Base-by-base conservation (phyloP, 1,284 basidiomycete genomes). In the Amylostereum chailletii region DNA sequence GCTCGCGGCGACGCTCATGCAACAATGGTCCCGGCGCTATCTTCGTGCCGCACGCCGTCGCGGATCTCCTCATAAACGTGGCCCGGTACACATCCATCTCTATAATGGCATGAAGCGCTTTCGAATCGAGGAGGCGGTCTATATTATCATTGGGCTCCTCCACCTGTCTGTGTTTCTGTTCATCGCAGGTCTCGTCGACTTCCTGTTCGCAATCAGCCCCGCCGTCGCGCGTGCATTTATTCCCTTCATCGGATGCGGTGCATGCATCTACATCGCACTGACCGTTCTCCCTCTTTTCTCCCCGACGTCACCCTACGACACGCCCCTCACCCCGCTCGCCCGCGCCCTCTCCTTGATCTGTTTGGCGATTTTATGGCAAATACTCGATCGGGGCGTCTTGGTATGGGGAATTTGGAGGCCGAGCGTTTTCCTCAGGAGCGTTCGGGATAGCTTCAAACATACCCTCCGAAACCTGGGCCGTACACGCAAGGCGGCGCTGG, bases 1-100 rank as follows among this genome's bases (percentile, higher is more conserved):
- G 5, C 49, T 51, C 27, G 3, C 47, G 27, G 49, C 49, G 11
- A 51, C 49, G 10, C 31, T 51, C 27, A 42, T 51, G 39, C 49
- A 47, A 26, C 49, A 51, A 10, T 51, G 45, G 49, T 33, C 49
- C 6, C 7, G 42, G 4, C n/a, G 29, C 32, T 43, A 43, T 29
- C n/a, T 10, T 7, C 42, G 42, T 5, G 42, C n/a, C 29, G 29
- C 11, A 11, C 5, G 5, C n/a, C 6, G 11, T 11, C 39, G 11
- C 5, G 6, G 29, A 6, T 6, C 39, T 7, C 39, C 29, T n/a
- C 6, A n/a, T n/a, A 27, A 5, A 5, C 39, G 39, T 5, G 39
- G n/a, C 5, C 29, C 29, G n/a, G 29, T 19, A 7, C 39, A 40
- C 11, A 40, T 40, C 39, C 29, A 6, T n/a, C n/a, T 40, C 5